Conservation (phyloP, 768 basidiomycete genomes). For the Rickenella mellea region DNA sequence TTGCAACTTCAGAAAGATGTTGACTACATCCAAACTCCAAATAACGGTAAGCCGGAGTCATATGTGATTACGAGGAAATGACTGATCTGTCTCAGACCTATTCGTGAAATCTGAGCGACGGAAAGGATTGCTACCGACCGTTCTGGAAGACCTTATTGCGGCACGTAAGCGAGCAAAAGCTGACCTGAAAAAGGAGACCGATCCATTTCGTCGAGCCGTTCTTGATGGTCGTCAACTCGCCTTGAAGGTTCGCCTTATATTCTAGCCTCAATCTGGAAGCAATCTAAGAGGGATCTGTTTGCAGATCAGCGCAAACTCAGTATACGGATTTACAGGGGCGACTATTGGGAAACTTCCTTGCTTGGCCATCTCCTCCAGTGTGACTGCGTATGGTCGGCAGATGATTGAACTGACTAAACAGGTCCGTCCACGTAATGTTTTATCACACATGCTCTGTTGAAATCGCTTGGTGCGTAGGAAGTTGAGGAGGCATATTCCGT, state of each 20-base stretch:
- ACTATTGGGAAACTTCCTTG: constrained; percentile 96
- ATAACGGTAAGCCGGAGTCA: constrained; percentile 57
- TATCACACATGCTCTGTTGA: background rate
- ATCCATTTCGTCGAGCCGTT: constrained; percentile 95
- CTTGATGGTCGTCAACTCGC: constrained; percentile 96
- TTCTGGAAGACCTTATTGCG: constrained; percentile 87
- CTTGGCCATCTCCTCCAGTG: constrained; percentile 89
- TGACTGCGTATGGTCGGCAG: constrained; percentile 92
- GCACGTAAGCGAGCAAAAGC: constrained; percentile 93
- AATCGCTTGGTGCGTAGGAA: constrained; percentile 36
- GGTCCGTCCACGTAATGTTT: constrained; percentile 28
- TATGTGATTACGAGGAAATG: constrained; percentile 1
- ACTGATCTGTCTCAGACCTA: constrained; percentile 45
- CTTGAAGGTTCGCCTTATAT: constrained; percentile 55
- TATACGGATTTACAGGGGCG: constrained; percentile 98
- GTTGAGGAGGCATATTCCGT: constrained; percentile 84
- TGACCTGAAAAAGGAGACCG: constrained; percentile 92
- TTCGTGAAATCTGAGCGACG: constrained; percentile 67
- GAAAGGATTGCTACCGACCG: constrained; percentile 85
- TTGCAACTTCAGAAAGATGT: constrained; percentile 70
- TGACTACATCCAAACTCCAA: constrained; percentile 93
- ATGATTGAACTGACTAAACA: constrained; percentile 98
- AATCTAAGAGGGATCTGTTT: background rate
- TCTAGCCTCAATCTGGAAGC: background rate
- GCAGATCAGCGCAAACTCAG: constrained; percentile 96